Percentiles rank a stretch among this genome's conserved stretches.
Evolutionary conservation across 129 eudicot species (phyloP).

Genomic region (Tagetes patula): DNA sequence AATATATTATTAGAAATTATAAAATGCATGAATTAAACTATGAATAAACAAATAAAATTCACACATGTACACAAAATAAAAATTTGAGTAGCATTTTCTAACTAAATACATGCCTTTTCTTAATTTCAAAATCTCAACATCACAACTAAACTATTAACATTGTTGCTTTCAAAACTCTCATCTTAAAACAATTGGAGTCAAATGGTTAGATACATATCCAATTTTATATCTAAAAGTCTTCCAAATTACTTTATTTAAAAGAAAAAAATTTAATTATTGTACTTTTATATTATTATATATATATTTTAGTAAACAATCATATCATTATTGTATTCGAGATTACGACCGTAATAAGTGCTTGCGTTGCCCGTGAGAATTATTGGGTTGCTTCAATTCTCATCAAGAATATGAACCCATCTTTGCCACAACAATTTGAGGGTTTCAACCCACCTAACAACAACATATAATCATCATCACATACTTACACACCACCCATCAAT

Average conservation of each 20-base stretch:
- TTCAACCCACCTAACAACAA: constrained; percentile 34
- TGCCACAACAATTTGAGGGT: constrained; percentile 31
- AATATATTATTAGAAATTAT: no score
- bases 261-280: neutral
- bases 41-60: no score
- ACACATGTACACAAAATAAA: no score
- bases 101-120: no score
- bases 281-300: no score
- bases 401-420: constrained; percentile 21
- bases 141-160: neutral
- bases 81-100: no score
- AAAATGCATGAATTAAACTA: no score
- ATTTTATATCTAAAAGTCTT: neutral
- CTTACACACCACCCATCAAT: neutral
- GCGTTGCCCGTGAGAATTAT: constrained; percentile 29
- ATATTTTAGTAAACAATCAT: neutral
- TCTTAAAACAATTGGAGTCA: neutral
- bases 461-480: constrained; percentile 14
- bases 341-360: constrained; percentile 6
- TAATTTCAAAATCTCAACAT: no score
- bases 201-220: neutral
- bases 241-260: neutral
- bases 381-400: neutral
- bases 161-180: neutral
- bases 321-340: neutral